Conservation (phyloP, 768 basidiomycete species). For the Myochromella boudieri region DNA sequence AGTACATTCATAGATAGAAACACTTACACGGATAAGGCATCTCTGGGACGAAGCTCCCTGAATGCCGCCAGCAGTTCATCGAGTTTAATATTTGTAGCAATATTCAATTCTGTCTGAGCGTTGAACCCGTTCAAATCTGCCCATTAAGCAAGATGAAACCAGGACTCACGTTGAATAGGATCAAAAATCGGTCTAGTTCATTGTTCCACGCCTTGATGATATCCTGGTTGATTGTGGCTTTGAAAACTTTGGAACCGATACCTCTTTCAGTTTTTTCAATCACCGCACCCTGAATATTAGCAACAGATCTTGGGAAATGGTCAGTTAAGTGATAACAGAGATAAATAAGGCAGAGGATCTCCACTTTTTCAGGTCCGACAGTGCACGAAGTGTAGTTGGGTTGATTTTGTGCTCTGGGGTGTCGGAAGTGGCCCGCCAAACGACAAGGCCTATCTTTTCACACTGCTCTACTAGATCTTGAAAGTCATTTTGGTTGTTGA, state of each 20-base stretch:
- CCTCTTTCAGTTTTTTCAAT: conserved; percentile 4
- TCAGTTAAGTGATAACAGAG: neutral
- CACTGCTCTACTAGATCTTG: conserved; percentile 11
- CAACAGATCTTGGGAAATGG: conserved; percentile 3
- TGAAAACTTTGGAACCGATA: conserved; percentile 3
- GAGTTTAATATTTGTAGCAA: conserved; percentile 7
- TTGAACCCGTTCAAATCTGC: neutral
- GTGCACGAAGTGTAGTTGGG: neutral
- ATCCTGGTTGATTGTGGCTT: conserved; percentile 8
- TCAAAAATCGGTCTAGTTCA: conserved; percentile 4
- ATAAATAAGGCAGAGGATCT: neutral
- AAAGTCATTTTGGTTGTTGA: conserved; percentile 6
- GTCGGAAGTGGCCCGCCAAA: conserved; percentile 6
- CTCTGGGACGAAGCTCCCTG: neutral
- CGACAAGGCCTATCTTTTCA: conserved; percentile 6
- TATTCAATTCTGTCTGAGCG: conserved; percentile 8
- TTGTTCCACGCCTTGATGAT: conserved; percentile 8
- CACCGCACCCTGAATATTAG: conserved; percentile 1
- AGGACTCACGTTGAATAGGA: conserved; percentile 11
- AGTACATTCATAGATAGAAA: neutral
- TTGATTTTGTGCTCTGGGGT: conserved; percentile 1
- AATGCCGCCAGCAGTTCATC: conserved; percentile 4
- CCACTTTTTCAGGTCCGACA: conserved; percentile 8
- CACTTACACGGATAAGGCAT: neutral
- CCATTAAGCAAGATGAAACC: neutral